Evolutionary conservation across 208 protist species (phyloP).

Genomic region (Leptomonas pyrrhocoris): DNA sequence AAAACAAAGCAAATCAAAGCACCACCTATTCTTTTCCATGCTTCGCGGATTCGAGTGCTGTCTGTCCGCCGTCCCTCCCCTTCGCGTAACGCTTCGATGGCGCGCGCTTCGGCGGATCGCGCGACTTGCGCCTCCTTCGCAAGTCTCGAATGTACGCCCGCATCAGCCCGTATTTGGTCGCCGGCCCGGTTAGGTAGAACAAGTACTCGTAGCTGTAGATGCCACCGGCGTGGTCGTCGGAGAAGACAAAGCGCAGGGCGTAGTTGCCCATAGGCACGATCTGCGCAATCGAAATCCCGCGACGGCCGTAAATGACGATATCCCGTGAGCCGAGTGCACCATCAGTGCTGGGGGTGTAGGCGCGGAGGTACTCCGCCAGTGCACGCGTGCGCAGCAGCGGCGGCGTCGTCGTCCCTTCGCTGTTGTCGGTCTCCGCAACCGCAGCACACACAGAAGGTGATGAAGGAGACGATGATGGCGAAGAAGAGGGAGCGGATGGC

Average conservation of each 20-base stretch:
- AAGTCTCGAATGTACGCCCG: conserved; percentile 77
- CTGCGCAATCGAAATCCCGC: conserved; percentile 76
- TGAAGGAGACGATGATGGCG: background rate
- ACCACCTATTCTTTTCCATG: background rate
- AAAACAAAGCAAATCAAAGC: background rate
- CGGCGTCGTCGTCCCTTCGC: too few species aligned
- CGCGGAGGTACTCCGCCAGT: conserved; percentile 84
- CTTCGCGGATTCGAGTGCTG: background rate
- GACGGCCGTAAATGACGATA: conserved; percentile 78
- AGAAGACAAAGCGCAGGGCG: conserved; percentile 85
- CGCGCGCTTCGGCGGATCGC: conserved; percentile 68
- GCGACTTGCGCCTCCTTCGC: conserved; percentile 51
- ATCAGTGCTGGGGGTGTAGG: conserved; percentile 86
- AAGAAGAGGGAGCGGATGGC: background rate
- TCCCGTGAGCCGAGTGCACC: conserved; percentile 45
- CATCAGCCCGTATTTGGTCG: conserved; percentile 73
- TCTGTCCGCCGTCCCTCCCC: background rate
- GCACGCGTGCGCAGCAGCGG: conserved; percentile 43
- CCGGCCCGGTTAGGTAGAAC: conserved; percentile 53
- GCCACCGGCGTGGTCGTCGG: conserved; percentile 80
- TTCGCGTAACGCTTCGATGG: conserved; percentile 30
- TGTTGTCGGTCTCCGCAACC: background rate
- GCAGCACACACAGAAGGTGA: background rate
- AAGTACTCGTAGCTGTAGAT: conserved; percentile 90
- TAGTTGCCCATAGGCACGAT: conserved; percentile 85